Base-by-base conservation (phyloP, 768 basidiomycete genomes). In the Phanerochaete carnosa region DNA sequence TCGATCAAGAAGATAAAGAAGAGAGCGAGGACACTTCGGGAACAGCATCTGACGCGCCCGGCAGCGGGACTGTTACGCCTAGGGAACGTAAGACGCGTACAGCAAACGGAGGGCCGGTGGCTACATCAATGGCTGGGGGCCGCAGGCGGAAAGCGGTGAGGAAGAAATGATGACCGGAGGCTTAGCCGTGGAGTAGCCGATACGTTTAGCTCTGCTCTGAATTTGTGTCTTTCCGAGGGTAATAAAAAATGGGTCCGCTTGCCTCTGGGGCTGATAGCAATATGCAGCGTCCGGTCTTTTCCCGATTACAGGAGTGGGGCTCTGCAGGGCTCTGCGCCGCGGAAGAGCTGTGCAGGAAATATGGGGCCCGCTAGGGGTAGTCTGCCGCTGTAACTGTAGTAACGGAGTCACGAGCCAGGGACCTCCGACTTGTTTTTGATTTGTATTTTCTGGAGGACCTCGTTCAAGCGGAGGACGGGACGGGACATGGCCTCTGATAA, bases 121-220 rank as follows among this genome's bases (percentile, higher is more conserved):
- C 68, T 8, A 77, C 80, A 23, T 70, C 73, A 47, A 88, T 80
- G 67, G 80, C 82, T 7, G 88, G 86, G 0, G 87, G 87, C 12
- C 85, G 82, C 69, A 80, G 89, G 69, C 81, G 88, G 63, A 87
- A 86, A 70, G 79, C 73, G 7, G 76, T 79, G 22, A 81, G 73
- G 72, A 83, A 77, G 70, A 79, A 84, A 70, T 82, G 71, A 62
- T 52, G 51, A 6, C 22, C 47, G 28, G 9, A 26, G 47, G 4
- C 49, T 32, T 51, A 3, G 25, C 30, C 49, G 26, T 16, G 19
- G 30, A 28, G 25, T 5, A 28, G 26, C 30, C 30, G 13, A 51
- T 51, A 43, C 19, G 19, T 8, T 12, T 43, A 35, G 33, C 33
- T 19, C 8, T 19, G 11, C 8, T 8, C 39, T 43, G 39, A 19